These are phyloP conservation scores for Plectosphaerella cucumerina DNA, from an alignment of 2,329 filamentous ascomycete species.

Conservation along the genomic window DNA sequence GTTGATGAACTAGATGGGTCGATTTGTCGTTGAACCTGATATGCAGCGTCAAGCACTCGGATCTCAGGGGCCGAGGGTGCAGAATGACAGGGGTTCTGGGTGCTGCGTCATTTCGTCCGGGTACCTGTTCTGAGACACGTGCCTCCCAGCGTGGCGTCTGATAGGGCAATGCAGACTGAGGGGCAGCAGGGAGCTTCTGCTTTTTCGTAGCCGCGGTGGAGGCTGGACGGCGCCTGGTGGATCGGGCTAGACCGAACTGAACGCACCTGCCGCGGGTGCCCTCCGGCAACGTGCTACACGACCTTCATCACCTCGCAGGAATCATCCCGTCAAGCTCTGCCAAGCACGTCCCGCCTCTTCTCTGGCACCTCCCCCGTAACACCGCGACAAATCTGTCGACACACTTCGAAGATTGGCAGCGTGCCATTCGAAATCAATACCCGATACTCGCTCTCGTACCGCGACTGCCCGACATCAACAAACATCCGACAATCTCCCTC, in stretches of 20 bases:
- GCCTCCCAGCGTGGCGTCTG: constrained; percentile 8
- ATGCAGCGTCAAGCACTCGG: too few relatives aligned
- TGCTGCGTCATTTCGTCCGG: not conserved
- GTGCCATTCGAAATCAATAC: not conserved
- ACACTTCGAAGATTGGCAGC: too few relatives aligned
- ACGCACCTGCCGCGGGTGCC: constrained; percentile 3
- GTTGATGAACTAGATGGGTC: too few relatives aligned
- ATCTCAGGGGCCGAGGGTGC: too few relatives aligned
- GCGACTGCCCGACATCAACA: not conserved
- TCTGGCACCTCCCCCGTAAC: not conserved
- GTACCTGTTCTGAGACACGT: constrained; percentile 9
- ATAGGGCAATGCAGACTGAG: constrained; percentile 13
- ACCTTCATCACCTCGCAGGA: not conserved
- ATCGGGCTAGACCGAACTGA: not conserved
- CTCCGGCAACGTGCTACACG: not conserved
- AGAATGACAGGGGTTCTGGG: not conserved
- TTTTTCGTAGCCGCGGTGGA: constrained; percentile 3
- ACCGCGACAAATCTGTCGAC: not conserved
- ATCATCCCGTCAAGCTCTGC: not conserved
- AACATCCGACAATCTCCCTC: not conserved
- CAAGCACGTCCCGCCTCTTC: not conserved
- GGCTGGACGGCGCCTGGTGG: constrained; percentile 3
- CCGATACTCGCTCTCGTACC: not conserved
- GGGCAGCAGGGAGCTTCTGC: constrained; percentile 5
- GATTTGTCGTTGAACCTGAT: too few relatives aligned